Conservation (phyloP, 345 rosid species). For the Dimocarpus longan region DNA sequence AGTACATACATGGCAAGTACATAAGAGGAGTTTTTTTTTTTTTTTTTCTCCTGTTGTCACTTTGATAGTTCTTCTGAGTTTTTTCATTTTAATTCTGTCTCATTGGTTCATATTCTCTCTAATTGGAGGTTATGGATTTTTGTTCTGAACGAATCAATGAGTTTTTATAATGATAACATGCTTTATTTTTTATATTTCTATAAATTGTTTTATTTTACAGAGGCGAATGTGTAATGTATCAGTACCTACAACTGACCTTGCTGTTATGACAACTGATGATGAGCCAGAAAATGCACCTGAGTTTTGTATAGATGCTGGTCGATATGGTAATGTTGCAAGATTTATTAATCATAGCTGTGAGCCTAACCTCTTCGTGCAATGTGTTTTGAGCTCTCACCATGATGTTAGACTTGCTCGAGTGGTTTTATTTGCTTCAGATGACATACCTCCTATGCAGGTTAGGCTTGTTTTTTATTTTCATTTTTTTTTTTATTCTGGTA, state of each 20-base stretch:
- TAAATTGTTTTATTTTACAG: slow-evolving; percentile 31
- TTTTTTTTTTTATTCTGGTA: not conserved
- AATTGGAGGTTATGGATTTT: not conserved
- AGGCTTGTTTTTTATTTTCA: not conserved
- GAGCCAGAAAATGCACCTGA: slow-evolving; percentile 46
- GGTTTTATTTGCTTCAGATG: slow-evolving; percentile 56
- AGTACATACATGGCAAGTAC: not conserved
- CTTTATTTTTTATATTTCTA: not conserved
- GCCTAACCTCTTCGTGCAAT: slow-evolving; percentile 63
- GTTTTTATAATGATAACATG: no score
- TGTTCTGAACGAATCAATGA: not conserved
- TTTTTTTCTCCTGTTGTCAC: not conserved
- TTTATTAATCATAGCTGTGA: slow-evolving; percentile 61
- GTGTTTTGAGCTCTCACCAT: slow-evolving; percentile 53
- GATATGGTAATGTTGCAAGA: slow-evolving; percentile 52
- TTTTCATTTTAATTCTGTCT: not conserved
- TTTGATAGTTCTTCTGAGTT: not conserved
- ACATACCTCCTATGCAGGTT: slow-evolving; percentile 60
- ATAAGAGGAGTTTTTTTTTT: not conserved
- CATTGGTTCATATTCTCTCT: not conserved
- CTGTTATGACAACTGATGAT: slow-evolving; percentile 27
- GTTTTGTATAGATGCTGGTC: slow-evolving; percentile 59
- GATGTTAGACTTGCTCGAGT: slow-evolving; percentile 57
- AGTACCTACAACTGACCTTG: slow-evolving; percentile 20
- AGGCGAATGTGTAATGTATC: slow-evolving; percentile 47